Percentiles rank a stretch among this genome's conserved stretches.
phyloP scores from a whole-genome alignment of 306 rosid species.

The Herpetospermum pedunculosum region DNA sequence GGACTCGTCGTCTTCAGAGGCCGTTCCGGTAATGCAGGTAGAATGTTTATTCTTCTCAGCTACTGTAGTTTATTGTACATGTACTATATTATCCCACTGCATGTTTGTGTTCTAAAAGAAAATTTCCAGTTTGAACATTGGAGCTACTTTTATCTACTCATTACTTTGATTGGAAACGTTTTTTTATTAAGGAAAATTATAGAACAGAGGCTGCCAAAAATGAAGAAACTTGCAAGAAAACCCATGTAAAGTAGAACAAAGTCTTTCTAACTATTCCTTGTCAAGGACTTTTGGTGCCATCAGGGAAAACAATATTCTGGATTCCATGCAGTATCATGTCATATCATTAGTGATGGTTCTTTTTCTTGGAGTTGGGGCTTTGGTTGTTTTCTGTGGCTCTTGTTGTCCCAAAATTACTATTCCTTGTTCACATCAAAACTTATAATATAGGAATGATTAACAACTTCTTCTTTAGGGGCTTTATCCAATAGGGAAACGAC shows the following conservation, averaged over 20 bases:
- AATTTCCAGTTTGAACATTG: not conserved
- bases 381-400: not conserved
- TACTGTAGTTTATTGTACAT: not conserved
- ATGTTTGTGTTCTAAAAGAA: not conserved
- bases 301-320: not conserved
- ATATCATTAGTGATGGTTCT: not conserved
- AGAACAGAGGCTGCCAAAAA: not conserved
- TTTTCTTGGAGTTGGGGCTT: not conserved
- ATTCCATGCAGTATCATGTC: not conserved
- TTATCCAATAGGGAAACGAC: no score
- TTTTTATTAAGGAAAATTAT: not conserved
- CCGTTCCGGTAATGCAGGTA: conserved; percentile 9
- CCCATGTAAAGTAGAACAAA: not conserved
- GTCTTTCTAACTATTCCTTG: not conserved
- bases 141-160: not conserved
- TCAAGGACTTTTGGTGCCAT: not conserved
- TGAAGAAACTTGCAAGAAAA: not conserved
- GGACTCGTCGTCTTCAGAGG: conserved; percentile 6
- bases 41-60: not conserved
- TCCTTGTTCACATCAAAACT: not conserved
- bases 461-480: no score
- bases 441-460: not conserved
- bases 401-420: not conserved
- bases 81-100: not conserved
- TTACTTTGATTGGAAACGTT: not conserved